These are phyloP conservation scores for Patellifolia procumbens DNA, from an alignment of 179 eudicot genomes.

Conservation along the genomic window DNA sequence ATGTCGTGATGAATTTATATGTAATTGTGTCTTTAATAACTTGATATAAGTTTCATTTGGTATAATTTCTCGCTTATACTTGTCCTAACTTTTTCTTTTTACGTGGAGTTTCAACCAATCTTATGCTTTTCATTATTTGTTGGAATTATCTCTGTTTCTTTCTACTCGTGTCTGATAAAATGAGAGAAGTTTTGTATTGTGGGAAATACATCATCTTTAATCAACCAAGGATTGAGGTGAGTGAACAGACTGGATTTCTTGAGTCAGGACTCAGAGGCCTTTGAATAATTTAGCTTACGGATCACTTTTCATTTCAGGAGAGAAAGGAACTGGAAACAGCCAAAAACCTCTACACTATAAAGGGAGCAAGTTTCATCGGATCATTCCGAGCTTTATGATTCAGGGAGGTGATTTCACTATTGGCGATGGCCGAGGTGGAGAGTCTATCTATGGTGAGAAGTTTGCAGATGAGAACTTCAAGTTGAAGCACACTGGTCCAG, in stretches of 20 bases:
- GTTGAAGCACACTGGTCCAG: constrained; percentile 81
- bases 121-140: not conserved
- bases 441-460: constrained; percentile 83
- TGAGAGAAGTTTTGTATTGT: not conserved
- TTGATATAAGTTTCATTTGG: not conserved
- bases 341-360: constrained; percentile 88
- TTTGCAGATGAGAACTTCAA: constrained; percentile 87
- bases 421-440: constrained; percentile 91
- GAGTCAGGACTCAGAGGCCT: not conserved
- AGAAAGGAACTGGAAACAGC: constrained; percentile 70
- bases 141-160: not conserved
- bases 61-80: not conserved
- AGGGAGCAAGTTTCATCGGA: constrained; percentile 79
- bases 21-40: too few relatives aligned
- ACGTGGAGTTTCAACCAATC: not conserved
- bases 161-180: not conserved
- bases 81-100: too few relatives aligned
- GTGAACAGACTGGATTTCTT: not conserved
- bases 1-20: too few relatives aligned
- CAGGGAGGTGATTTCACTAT: constrained; percentile 92
- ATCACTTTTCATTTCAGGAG: constrained; percentile 46
- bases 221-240: not conserved
- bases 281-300: not conserved
- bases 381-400: constrained; percentile 89
- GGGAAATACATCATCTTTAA: not conserved